Percentiles rank a stretch among this genome's conserved stretches.
These are phyloP conservation scores for Theobroma cacao DNA, from an alignment of 345 rosid genomes.

Conservation along the genomic window DNA sequence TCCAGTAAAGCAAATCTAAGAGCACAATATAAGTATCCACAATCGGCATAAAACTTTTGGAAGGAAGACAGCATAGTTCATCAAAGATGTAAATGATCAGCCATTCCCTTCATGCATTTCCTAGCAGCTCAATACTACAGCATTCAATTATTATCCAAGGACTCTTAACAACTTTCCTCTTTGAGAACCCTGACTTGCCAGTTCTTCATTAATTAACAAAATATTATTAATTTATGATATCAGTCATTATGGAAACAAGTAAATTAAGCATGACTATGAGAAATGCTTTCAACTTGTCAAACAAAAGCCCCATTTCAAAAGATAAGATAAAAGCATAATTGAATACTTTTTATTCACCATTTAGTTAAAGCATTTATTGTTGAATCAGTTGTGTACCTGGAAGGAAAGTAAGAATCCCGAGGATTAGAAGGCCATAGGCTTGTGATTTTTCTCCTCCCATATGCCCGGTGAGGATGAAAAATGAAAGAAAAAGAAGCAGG, in stretches of 20 bases:
- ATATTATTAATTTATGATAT: not conserved
- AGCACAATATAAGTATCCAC: no score
- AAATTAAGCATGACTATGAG: not conserved
- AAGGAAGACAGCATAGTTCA: no score
- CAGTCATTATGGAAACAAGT: not conserved
- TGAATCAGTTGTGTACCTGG: constrained; percentile 50
- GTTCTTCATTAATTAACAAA: not conserved
- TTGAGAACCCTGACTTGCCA: not conserved
- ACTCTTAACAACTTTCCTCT: not conserved
- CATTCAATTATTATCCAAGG: not conserved
- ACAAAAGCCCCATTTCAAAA: not conserved
- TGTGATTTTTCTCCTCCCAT: constrained; percentile 85
- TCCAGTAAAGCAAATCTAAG: no score
- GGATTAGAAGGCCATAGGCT: constrained; percentile 73
- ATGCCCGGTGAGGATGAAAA: constrained; percentile 78
- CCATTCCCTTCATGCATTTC: no score
- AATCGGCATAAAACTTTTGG: no score
- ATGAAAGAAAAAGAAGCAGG: constrained; percentile 60
- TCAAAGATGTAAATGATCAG: no score
- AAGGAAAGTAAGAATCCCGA: constrained; percentile 76
- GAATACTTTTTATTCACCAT: not conserved
- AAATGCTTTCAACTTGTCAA: not conserved
- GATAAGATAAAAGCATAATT: not conserved
- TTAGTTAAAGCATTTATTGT: not conserved
- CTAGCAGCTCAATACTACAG: not conserved